Percentiles rank a stretch among this genome's conserved stretches.
Evolutionary conservation across 1,139 yeast genomes (phyloP).

Genomic region (Suhomyces terraborum): DNA sequence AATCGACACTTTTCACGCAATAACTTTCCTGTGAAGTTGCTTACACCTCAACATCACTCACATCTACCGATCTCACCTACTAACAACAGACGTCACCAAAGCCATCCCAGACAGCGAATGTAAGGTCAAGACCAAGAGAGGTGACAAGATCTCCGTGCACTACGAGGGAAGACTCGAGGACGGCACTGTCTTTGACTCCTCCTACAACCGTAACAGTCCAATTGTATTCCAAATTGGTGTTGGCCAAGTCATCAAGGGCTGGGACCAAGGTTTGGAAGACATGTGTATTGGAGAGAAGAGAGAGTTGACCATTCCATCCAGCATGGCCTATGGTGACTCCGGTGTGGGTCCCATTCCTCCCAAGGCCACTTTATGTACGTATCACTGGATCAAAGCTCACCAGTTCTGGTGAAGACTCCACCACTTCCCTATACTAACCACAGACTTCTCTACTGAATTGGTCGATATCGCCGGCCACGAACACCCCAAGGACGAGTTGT

Average conservation of each 20-base stretch:
- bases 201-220: conserved; percentile 64
- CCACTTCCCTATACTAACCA: conserved; percentile 20
- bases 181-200: conserved; percentile 77
- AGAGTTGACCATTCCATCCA: conserved; percentile 73
- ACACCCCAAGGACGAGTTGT: conserved; percentile 21
- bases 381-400: too few relatives aligned
- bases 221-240: conserved; percentile 68
- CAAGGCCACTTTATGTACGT: conserved; percentile 58
- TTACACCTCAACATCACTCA: too few relatives aligned
- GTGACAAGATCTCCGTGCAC: conserved; percentile 71
- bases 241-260: conserved; percentile 80
- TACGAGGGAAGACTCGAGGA: conserved; percentile 70
- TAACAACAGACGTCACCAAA: conserved; percentile 41
- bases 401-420: too few relatives aligned
- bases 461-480: conserved; percentile 45
- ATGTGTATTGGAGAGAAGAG: conserved; percentile 91
- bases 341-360: conserved; percentile 85
- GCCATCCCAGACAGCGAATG: conserved; percentile 55
- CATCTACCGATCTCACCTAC: conserved; percentile 4
- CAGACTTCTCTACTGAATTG: conserved; percentile 57
- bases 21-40: too few relatives aligned
- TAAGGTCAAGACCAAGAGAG: conserved; percentile 53
- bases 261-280: conserved; percentile 74
- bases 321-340: conserved; percentile 71
- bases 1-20: too few relatives aligned